Base-by-base conservation (phyloP, 1,284 basidiomycete genomes). In the Microbotryum intermedium region DNA sequence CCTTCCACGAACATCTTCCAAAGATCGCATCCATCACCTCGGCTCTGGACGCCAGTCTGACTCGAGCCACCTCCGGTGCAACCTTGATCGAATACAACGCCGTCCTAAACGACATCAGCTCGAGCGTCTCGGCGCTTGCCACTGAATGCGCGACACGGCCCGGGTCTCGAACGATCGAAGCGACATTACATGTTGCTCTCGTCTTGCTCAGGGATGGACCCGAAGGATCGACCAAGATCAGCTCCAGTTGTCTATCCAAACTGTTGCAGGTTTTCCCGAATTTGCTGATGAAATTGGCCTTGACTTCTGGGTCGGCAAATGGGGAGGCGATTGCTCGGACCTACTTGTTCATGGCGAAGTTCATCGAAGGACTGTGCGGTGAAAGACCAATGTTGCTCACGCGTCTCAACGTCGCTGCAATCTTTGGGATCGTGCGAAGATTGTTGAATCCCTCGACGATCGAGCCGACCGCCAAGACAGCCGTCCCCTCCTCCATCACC, bases 301-400 rank as follows among this genome's bases (percentile, higher is more conserved):
- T 28, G 6, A 18, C 21, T 45, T 52, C 48, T n/a, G 16, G 7
- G 6, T 51, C 26, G 42, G n/a, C 20, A 8, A 30, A 39, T 11
- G 42, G 48, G 8, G 55, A 16, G 1, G 44, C 18, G 1, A 26
- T 11, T 18, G 57, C 51, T 6, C 28, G 21, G 16, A 52, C 53
- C 6, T 55, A 52, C 28, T 39, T 55, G 13, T 39, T 63, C 26
- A 53, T 60, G 23, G 60, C 64, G 1, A 29, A 42, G 2, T 69
- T 67, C 57, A 16, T 70, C 11, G 68, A 67, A 42, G 46, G 58
- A 16, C 29, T 66, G 42, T 64, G 63, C 25, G 67, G 52, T n/a
- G 67, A 70, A 13, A 43, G 56, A 34, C 65, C 68, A 3, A 60
- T 68, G 48, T 52, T 70, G 5, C 62, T 67, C 13, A 67, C 68